phyloP scores from a whole-genome alignment of 2,329 filamentous ascomycete species.

The Cercospora sp. region DNA sequence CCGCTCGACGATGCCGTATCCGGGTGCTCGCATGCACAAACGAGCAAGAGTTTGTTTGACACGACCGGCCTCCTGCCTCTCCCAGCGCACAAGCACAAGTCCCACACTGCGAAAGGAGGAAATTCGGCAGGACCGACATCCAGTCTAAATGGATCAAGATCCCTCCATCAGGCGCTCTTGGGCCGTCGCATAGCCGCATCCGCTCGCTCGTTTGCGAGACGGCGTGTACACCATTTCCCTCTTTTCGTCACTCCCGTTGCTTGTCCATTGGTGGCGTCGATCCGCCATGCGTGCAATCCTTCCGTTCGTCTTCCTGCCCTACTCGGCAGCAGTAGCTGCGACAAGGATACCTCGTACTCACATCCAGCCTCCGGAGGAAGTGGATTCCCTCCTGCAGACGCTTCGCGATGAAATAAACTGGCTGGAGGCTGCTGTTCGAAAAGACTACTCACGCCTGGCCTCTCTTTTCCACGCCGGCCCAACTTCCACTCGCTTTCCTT shows the following conservation, averaged over 20 bases:
- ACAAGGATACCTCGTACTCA: constrained; percentile 26
- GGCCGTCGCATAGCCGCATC: constrained; percentile 17
- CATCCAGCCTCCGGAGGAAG: constrained; percentile 17
- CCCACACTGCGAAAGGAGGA: constrained; percentile 15
- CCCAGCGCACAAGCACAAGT: constrained; percentile 2
- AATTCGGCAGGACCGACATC: constrained; percentile 16
- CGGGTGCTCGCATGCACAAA: constrained; percentile 24
- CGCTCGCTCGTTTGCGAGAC: constrained; percentile 24
- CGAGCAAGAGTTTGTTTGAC: constrained; percentile 19
- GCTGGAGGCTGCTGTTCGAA: constrained; percentile 25
- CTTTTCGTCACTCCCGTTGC: constrained; percentile 14
- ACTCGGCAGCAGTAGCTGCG: constrained; percentile 30
- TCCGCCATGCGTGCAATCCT: constrained; percentile 27
- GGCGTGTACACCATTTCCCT: constrained; percentile 18
- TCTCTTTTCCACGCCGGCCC: constrained; percentile 22
- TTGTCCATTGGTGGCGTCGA: constrained; percentile 16
- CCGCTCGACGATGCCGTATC: constrained; percentile 21
- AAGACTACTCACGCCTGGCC: constrained; percentile 21
- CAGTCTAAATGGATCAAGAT: constrained; percentile 20
- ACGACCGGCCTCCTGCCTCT: constrained; percentile 19
- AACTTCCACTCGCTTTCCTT: constrained; percentile 15
- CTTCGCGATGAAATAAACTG: constrained; percentile 24
- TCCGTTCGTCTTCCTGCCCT: constrained; percentile 28
- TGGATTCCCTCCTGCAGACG: constrained; percentile 17
- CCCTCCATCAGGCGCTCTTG: constrained; percentile 19